phyloP scores from a whole-genome alignment of 2,329 filamentous ascomycete genomes.

The Fusarium circinatum region DNA sequence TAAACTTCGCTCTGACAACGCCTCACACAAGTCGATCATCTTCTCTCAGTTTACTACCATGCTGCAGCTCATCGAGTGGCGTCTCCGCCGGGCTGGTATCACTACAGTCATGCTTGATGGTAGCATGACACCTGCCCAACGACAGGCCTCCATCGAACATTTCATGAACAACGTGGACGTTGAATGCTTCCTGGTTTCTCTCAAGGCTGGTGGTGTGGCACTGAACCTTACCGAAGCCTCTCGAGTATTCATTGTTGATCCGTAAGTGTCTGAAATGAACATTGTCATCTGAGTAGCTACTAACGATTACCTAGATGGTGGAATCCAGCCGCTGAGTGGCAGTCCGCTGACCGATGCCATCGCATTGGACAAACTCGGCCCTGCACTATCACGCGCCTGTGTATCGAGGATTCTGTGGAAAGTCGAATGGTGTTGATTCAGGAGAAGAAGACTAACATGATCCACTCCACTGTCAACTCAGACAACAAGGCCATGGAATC shows the following conservation, averaged over 20 bases:
- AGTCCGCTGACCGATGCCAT: slow-evolving; percentile 92
- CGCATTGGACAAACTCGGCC: slow-evolving; percentile 95
- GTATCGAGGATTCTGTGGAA: slow-evolving; percentile 97
- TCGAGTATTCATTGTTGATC: slow-evolving; percentile 94
- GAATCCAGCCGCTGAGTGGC: slow-evolving; percentile 99
- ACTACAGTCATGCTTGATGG: slow-evolving; percentile 98
- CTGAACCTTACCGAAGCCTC: slow-evolving; percentile 96
- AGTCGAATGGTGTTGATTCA: slow-evolving; percentile 94
- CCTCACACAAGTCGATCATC: slow-evolving; percentile 95
- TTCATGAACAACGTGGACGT: slow-evolving; percentile 97
- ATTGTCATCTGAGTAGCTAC: neutral
- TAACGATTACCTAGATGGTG: slow-evolving; percentile 77
- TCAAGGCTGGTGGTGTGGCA: slow-evolving; percentile 96
- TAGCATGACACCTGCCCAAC: slow-evolving; percentile 93
- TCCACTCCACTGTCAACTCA: slow-evolving; percentile 94
- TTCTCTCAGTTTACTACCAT: slow-evolving; percentile 98
- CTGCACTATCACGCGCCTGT: slow-evolving; percentile 92
- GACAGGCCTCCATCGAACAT: slow-evolving; percentile 92
- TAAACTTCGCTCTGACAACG: slow-evolving; percentile 89
- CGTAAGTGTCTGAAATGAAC: slow-evolving; percentile 66
- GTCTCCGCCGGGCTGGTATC: slow-evolving; percentile 93
- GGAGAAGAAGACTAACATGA: slow-evolving; percentile 99
- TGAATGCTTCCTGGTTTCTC: slow-evolving; percentile 93
- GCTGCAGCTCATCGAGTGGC: slow-evolving; percentile 97
- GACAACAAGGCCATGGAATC: slow-evolving; percentile 92